A percentile compares a stretch with the other conserved stretches of the same genome.
Conservation (phyloP, 139 green algal genomes). For the Microglena sp. region DNA sequence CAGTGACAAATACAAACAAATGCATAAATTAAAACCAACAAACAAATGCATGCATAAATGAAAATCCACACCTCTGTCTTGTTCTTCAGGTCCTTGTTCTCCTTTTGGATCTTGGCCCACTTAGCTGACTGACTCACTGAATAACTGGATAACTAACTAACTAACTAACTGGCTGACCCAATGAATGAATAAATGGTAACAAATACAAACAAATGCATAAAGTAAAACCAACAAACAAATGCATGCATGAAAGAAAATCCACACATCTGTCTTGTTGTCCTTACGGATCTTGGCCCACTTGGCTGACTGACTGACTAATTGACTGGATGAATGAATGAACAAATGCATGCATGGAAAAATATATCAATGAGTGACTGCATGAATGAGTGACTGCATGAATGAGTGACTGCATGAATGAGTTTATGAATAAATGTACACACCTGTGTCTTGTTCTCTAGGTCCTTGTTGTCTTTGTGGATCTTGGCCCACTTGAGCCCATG, state of each 20-base stretch:
- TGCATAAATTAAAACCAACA: background rate
- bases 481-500: constrained; percentile 16
- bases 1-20: background rate
- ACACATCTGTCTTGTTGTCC: background rate
- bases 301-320: no score
- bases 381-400: no score
- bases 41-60: background rate
- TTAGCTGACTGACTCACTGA: no score
- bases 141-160: background rate
- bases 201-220: background rate
- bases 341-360: no score
- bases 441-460: constrained; percentile 13
- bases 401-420: no score
- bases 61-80: background rate
- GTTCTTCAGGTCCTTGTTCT: background rate
- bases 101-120: background rate
- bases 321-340: no score
- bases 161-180: background rate
- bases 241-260: no score
- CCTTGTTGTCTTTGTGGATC: constrained; percentile 9
- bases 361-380: no score
- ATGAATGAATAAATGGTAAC: background rate
- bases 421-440: no score
- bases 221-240: background rate
- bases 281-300: constrained; percentile 15